phyloP scores from a whole-genome alignment of 2,329 filamentous ascomycete species.

The Mariannaea elegans region DNA sequence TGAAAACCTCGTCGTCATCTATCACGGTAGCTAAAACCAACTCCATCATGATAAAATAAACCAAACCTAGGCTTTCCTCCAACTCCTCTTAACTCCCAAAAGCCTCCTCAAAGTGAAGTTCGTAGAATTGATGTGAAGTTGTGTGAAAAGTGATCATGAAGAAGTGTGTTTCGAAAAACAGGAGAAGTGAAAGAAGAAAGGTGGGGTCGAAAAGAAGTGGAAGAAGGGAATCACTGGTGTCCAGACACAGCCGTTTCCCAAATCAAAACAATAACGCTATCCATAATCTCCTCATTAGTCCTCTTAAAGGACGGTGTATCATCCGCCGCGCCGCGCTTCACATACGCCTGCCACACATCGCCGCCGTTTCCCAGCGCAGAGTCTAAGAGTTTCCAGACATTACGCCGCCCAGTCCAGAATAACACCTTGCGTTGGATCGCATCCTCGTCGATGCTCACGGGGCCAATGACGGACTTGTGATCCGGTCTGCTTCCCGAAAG shows the following conservation, averaged over 20 bases:
- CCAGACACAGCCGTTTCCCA: slow-evolving; percentile 35
- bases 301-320: slow-evolving; percentile 29
- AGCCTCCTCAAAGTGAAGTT: not conserved
- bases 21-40: slow-evolving; percentile 14
- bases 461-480: slow-evolving; percentile 36
- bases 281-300: slow-evolving; percentile 26
- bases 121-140: not conserved
- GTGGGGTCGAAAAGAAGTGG: not conserved
- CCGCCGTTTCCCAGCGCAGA: slow-evolving; percentile 46
- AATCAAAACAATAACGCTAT: slow-evolving; percentile 40
- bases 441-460: slow-evolving; percentile 45
- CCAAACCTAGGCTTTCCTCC: no score
- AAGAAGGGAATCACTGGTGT: slow-evolving; percentile 1
- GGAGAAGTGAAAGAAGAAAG: not conserved
- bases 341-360: slow-evolving; percentile 57
- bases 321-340: slow-evolving; percentile 43
- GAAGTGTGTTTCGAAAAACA: not conserved
- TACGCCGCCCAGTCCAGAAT: slow-evolving; percentile 47
- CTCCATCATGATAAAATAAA: slow-evolving; percentile 7
- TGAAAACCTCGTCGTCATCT: slow-evolving; percentile 17
- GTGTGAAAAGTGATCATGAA: slow-evolving; percentile 3
- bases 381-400: slow-evolving; percentile 54
- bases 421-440: slow-evolving; percentile 43
- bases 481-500: slow-evolving; percentile 6
- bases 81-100: slow-evolving; percentile 13